Evolutionary conservation across 345 rosid species (phyloP), one percentile per base, ranked within the genome.

Genomic region (Rhodamnia argentea): DNA sequence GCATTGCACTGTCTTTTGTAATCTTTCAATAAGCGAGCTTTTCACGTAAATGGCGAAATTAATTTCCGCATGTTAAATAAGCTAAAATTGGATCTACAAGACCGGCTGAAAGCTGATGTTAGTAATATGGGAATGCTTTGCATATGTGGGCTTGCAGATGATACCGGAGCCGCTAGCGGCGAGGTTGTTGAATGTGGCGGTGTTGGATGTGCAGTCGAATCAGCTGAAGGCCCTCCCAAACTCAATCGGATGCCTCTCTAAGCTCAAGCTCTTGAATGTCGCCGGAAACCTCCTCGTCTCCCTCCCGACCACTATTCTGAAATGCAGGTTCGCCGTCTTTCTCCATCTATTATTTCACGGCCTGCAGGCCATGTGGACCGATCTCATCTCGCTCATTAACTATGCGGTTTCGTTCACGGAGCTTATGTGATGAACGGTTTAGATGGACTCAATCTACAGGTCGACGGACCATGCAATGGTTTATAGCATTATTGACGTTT

Each of bases 131-230:
- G 44, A 55, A 40, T 83, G 84, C 55, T 32, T 27, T 40, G 53
- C 57, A 37, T 29, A 83, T 60, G 11, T 10, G 59, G 26, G 18
- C 84, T 50, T 26, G 55, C 94, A 96, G 99, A 92, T 32, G 52
- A 95, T 97, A 91, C 97, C 98, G 40, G 99, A 97, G 89, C 95
- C 99, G 1, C 86, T 96, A 27, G 92, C 92, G 50, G 99, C 97
- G 4, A 93, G 99, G 90, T 88, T 97, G 87, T 89, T 94, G 44
- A 97, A 97, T 84, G 88, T 95, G 88, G 90, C 91, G 89, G 94
- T 89, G 87, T 84, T 97, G 86, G 99, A 97, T 85, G 96, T 91
- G 86, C 98, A 92, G 89, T 97, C 99, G 0, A 97, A 97, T 86
- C 96, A 95, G 90, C 93, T 96, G 15, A 93, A 91, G 89, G 88